Conservation (phyloP, 495 filamentous ascomycete species). For the Glonium stellatum region DNA sequence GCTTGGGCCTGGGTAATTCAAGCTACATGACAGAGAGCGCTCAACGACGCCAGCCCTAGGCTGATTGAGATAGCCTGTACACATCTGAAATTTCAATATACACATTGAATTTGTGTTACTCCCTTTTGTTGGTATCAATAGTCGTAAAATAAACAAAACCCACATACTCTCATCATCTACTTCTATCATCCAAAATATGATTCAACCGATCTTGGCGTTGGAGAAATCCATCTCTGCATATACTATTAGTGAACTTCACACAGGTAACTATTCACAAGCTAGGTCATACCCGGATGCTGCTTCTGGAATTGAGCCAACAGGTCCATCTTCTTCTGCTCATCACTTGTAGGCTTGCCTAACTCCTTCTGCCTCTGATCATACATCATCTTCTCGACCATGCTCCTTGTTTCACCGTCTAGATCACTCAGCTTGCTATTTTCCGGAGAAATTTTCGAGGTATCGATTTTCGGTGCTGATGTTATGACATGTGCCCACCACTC, state of each 20-base stretch:
- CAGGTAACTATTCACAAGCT: neutral
- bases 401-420: constrained; percentile 87
- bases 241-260: neutral
- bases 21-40: too few relatives aligned
- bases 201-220: constrained; percentile 65
- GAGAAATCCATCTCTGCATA: constrained; percentile 70
- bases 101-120: too few relatives aligned
- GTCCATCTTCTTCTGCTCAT: constrained; percentile 88
- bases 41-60: too few relatives aligned
- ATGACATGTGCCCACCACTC: constrained; percentile 97
- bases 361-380: constrained; percentile 97
- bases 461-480: constrained; percentile 76
- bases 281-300: constrained; percentile 50
- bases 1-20: too few relatives aligned
- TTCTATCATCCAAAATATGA: neutral
- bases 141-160: too few relatives aligned
- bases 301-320: constrained; percentile 86
- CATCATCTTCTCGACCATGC: constrained; percentile 99
- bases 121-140: too few relatives aligned
- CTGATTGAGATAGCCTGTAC: too few relatives aligned
- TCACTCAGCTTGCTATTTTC: constrained; percentile 86
- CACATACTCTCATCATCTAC: too few relatives aligned
- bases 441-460: constrained; percentile 88
- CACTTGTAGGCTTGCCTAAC: constrained; percentile 74
- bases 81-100: too few relatives aligned